Base-by-base conservation (phyloP, 2,329 filamentous ascomycete genomes). In the Ophidiomyces ophidiicola region DNA sequence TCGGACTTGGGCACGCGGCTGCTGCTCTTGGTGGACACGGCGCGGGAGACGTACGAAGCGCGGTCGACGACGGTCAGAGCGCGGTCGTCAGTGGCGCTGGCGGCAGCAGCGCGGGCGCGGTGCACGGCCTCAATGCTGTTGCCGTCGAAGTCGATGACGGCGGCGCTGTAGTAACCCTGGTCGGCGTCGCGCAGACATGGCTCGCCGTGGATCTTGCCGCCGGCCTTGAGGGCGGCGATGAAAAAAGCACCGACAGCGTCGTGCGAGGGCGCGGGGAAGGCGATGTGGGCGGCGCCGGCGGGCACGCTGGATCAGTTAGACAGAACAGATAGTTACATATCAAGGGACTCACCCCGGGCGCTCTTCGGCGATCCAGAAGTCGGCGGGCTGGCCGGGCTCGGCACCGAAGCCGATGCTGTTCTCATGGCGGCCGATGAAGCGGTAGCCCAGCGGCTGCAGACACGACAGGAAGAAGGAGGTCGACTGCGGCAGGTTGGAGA, bases 381-480 rank as follows among this genome's bases (percentile, higher is more conserved):
- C 75, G 14, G 74, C 60, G 19, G 62, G 62, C 31, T 63, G 57
- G 32, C 58, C 70, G 37, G 71, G 67, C 41, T 68, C 61, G 41
- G 74, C 67, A 17, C 75, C 75, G 48, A 78, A 71, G 4, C 72
- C 75, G 47, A 78, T 71, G 39, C 74, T 73, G 46, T 73, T 68
- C 36, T 73, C 72, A 54, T 71, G 67, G 43, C 72, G 66, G 41
- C 72, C 74, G 46, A 84, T 70, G 56, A 78, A 92, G 44, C 72
- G 72, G 45, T 92, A 77, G 25, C 82, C 82, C 15, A 93, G 70
- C 3, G 83, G 80, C 50, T 88, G 82, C 5, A 84, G 70, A 47
- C 85, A 71, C 46, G 81, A 74, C 15, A 86, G 74, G 61, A 85
- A 93, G 66, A 92, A 93, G 5, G 84, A 90, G 35, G 80, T 76